Conservation (phyloP, 805 yeast genomes). For the Ogataea trehaloabstinens region DNA sequence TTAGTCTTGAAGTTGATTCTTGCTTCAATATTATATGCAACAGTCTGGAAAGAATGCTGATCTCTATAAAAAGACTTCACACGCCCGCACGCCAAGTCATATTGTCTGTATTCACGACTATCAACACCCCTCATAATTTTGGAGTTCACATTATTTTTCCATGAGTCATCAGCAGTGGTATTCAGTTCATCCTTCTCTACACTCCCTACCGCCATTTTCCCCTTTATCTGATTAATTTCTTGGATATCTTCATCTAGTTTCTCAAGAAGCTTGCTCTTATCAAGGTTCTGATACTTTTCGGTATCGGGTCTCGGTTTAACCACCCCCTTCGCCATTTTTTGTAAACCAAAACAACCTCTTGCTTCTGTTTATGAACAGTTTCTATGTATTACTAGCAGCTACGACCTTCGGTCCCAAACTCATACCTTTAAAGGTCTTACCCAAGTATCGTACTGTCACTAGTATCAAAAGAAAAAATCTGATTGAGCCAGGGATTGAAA, state of each 20-base stretch:
- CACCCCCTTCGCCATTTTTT: not conserved
- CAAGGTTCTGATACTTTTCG: constrained; percentile 27
- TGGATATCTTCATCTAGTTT: constrained; percentile 44
- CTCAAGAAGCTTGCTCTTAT: constrained; percentile 35
- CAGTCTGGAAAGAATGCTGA: constrained; percentile 69
- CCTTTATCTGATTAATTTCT: constrained; percentile 36
- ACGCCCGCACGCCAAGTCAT: constrained; percentile 65
- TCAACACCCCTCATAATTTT: constrained; percentile 22
- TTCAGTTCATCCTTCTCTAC: not conserved
- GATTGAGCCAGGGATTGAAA: too few species aligned
- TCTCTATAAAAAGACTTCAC: constrained; percentile 65
- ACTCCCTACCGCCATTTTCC: constrained; percentile 17
- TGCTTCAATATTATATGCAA: constrained; percentile 69
- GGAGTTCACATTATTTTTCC: constrained; percentile 24
- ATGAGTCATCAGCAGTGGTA: constrained; percentile 1
- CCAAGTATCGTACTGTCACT: too few species aligned
- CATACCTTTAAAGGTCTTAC: too few species aligned
- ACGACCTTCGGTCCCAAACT: too few species aligned
- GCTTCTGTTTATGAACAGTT: too few species aligned
- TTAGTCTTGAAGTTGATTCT: constrained; percentile 69
- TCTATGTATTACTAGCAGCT: too few species aligned
- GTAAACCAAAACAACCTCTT: too few species aligned
- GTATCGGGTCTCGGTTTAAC: constrained; percentile 1
- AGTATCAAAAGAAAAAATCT: too few species aligned
- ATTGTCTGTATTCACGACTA: constrained; percentile 52